Evolutionary conservation across 768 basidiomycete genomes (phyloP).

Genomic region (Leucosporidium yakuticum): DNA sequence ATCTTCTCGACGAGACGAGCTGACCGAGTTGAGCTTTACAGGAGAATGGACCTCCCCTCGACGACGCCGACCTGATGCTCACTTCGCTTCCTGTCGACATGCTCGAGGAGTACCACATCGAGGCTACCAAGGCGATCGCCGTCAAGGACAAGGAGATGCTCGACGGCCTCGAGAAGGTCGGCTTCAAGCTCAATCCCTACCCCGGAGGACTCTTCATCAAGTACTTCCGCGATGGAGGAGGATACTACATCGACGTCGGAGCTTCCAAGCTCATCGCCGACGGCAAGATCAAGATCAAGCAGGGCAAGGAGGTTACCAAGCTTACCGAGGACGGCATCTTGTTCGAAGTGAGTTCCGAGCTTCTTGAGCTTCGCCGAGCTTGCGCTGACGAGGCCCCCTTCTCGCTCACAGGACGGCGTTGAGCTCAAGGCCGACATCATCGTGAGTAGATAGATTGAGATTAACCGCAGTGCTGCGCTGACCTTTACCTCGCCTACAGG

Average conservation of each 20-base stretch:
- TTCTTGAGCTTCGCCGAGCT: too few species aligned
- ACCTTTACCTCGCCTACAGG: not conserved
- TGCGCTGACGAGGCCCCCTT: constrained; percentile 48
- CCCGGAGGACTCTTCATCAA: constrained; percentile 36
- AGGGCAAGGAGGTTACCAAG: constrained; percentile 51
- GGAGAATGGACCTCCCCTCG: constrained; percentile 51
- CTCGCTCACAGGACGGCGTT: constrained; percentile 35
- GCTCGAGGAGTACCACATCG: constrained; percentile 31
- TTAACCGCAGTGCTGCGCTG: not conserved
- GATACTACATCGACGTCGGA: constrained; percentile 39
- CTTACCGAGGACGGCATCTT: constrained; percentile 50
- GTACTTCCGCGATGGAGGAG: constrained; percentile 32
- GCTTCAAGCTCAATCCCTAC: constrained; percentile 50
- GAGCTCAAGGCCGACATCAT: constrained; percentile 54
- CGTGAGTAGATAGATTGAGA: constrained; percentile 44
- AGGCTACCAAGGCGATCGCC: constrained; percentile 46
- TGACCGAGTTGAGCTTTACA: constrained; percentile 29
- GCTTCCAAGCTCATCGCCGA: constrained; percentile 41
- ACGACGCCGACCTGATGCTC: constrained; percentile 51
- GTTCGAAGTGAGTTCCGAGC: too few species aligned
- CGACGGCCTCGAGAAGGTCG: constrained; percentile 54
- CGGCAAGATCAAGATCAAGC: constrained; percentile 66
- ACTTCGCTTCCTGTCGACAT: constrained; percentile 49
- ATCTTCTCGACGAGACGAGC: not conserved
- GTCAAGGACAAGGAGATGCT: constrained; percentile 55